These are phyloP conservation scores for Brassica balearica DNA, from an alignment of 441 rosid species.

Conservation along the genomic window DNA sequence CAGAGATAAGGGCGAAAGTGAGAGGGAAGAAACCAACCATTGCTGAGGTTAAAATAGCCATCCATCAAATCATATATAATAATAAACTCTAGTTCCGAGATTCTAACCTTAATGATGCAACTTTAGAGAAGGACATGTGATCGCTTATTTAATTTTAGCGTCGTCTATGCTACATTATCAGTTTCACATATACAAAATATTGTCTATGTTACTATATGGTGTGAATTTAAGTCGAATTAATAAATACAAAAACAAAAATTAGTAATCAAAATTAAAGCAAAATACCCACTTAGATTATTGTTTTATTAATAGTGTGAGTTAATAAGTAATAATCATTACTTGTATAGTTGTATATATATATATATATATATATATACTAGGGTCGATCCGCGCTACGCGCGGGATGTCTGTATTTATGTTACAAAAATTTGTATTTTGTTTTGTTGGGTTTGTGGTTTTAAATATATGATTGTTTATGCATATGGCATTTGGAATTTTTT, in stretches of 20 bases:
- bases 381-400: too few relatives aligned
- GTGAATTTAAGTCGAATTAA: neutral
- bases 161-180: neutral
- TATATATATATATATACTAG: too few relatives aligned
- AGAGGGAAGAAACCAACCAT: slow-evolving; percentile 57
- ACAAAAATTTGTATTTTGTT: too few relatives aligned
- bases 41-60: slow-evolving; percentile 47
- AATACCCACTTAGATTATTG: neutral
- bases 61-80: slow-evolving; percentile 57
- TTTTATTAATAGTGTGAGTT: neutral
- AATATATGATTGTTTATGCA: too few relatives aligned
- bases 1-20: slow-evolving; percentile 90
- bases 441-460: too few relatives aligned
- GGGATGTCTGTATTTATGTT: too few relatives aligned
- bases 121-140: slow-evolving; percentile 16
- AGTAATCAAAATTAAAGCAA: neutral
- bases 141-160: neutral
- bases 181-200: neutral
- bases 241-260: neutral
- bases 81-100: slow-evolving; percentile 29
- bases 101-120: slow-evolving; percentile 28
- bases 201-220: neutral
- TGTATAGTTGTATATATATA: too few relatives aligned
- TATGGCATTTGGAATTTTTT: too few relatives aligned
- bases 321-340: neutral